These are phyloP conservation scores for Acer campestre DNA, from an alignment of 345 rosid genomes.

Conservation along the genomic window DNA sequence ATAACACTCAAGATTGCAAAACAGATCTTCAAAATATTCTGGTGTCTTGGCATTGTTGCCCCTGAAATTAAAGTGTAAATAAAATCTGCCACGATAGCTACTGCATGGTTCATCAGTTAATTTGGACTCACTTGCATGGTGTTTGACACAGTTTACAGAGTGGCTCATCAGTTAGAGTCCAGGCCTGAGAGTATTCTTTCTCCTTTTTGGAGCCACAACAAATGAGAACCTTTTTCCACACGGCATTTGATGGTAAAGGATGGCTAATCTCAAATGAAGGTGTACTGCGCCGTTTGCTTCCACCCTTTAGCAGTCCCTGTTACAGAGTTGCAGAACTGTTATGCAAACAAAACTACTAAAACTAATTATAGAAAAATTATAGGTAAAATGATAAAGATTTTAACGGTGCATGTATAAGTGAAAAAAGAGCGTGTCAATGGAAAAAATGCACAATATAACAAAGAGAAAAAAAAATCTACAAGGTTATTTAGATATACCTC, in stretches of 20 bases:
- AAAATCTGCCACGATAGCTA: constrained; percentile 12
- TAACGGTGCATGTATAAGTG: neutral
- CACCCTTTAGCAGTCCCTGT: constrained; percentile 90
- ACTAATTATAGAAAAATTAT: neutral
- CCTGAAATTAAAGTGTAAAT: constrained; percentile 41
- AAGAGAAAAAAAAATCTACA: neutral
- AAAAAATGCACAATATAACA: neutral
- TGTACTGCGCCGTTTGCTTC: constrained; percentile 81
- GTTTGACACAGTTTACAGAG: constrained; percentile 95
- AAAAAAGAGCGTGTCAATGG: neutral
- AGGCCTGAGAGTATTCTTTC: constrained; percentile 80
- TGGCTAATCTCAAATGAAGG: constrained; percentile 66
- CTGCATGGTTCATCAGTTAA: constrained; percentile 11
- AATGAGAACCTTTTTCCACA: constrained; percentile 71
- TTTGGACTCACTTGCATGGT: constrained; percentile 65
- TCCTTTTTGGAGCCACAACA: constrained; percentile 55
- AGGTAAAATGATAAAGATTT: constrained; percentile 1
- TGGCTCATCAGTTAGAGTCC: constrained; percentile 71
- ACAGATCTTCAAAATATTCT: constrained; percentile 94
- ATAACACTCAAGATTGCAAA: constrained; percentile 77
- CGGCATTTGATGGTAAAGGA: constrained; percentile 75
- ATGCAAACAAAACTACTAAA: constrained; percentile 17
- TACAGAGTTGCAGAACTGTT: constrained; percentile 18
- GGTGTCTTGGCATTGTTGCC: constrained; percentile 72
- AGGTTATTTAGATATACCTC: constrained; percentile 46